These are phyloP conservation scores for Tinospora cordifolia DNA, from an alignment of 164 flowering plant species.

Conservation along the genomic window DNA sequence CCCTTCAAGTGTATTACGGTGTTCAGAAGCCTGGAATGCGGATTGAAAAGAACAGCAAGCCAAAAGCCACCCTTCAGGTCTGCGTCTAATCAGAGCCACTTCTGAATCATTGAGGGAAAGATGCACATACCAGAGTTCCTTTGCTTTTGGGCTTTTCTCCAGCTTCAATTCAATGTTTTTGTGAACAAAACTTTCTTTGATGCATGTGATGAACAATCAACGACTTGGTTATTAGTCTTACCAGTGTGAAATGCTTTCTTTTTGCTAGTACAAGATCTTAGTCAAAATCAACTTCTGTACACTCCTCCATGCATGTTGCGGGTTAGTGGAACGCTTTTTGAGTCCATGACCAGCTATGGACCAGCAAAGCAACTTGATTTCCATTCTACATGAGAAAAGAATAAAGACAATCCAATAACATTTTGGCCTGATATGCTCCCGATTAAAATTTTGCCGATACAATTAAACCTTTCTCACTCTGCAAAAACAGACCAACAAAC, in stretches of 20 bases:
- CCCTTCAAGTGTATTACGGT: neutral
- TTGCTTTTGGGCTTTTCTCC: neutral
- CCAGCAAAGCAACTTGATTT: conserved; percentile 19
- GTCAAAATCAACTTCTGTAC: conserved; percentile 31
- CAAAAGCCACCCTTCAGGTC: neutral
- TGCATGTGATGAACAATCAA: conserved; percentile 2
- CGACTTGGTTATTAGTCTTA: neutral
- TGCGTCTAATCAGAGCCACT: neutral
- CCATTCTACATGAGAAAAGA: conserved; percentile 16
- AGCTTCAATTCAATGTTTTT: neutral
- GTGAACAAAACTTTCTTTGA: neutral
- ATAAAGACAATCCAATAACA: conserved; percentile 16
- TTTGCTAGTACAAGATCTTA: conserved; percentile 10
- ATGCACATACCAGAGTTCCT: neutral
- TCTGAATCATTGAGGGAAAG: conserved; percentile 1
- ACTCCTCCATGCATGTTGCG: conserved; percentile 15
- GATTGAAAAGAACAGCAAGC: neutral
- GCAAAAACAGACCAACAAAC: conserved; percentile 19
- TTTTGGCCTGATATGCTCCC: conserved; percentile 17
- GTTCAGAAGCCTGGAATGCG: neutral
- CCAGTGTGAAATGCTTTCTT: conserved; percentile 1
- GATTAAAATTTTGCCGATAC: conserved; percentile 19
- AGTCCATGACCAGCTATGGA: conserved; percentile 12
- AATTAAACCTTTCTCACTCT: conserved; percentile 27
- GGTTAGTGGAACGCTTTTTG: conserved; percentile 10